Conservation (phyloP, 768 basidiomycete species). For the Amanita exitialis region DNA sequence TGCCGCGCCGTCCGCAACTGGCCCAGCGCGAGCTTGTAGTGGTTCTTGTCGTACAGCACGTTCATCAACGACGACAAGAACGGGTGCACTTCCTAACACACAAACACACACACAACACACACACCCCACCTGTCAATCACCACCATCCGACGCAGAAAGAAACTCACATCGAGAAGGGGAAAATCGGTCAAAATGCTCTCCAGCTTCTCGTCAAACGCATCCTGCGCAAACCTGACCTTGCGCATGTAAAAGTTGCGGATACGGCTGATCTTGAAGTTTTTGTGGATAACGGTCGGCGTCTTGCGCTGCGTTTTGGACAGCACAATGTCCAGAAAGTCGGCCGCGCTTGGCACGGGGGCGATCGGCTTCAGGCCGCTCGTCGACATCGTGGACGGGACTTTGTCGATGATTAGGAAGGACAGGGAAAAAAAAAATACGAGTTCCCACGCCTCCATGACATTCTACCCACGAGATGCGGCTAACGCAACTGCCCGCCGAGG, state of each 20-base stretch:
- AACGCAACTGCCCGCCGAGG: no score
- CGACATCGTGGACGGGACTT: constrained; percentile 35
- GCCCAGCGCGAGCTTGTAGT: constrained; percentile 97
- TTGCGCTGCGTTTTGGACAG: constrained; percentile 92
- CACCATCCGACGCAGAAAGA: not conserved
- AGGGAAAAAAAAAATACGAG: constrained; percentile 6
- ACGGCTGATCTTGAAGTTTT: constrained; percentile 99
- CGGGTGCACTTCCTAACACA: constrained; percentile 77
- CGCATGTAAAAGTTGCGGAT: constrained; percentile 99
- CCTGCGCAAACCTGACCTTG: constrained; percentile 98
- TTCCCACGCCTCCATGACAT: constrained; percentile 6
- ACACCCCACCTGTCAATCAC: not conserved
- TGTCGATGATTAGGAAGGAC: not conserved
- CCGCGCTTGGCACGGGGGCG: constrained; percentile 94
- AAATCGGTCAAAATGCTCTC: constrained; percentile 91
- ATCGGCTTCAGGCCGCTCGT: constrained; percentile 93
- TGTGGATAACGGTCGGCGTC: constrained; percentile 97
- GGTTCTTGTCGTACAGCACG: constrained; percentile 99
- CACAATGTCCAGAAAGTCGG: constrained; percentile 92
- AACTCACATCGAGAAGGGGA: constrained; percentile 89
- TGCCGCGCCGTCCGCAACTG: constrained; percentile 94
- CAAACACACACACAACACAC: not conserved
- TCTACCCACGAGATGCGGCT: no score
- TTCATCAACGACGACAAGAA: constrained; percentile 95
- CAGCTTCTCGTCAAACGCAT: constrained; percentile 93